These are phyloP conservation scores for Sporobolomyces pararoseus DNA, from an alignment of 768 basidiomycete species.

Conservation along the genomic window DNA sequence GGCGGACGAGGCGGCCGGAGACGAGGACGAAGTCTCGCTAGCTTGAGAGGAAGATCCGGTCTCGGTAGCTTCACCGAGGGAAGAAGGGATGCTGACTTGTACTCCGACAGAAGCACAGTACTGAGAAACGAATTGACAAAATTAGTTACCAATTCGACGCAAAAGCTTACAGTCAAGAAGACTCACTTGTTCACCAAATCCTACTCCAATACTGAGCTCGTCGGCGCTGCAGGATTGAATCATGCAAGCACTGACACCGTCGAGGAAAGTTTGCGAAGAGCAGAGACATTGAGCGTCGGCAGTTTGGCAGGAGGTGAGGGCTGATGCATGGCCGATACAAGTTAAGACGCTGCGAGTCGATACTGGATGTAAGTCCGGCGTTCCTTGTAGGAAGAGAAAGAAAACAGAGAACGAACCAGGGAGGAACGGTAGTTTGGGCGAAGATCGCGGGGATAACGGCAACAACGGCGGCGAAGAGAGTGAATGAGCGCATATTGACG, in stretches of 20 bases:
- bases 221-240: not conserved
- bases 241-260: slow-evolving; percentile 20
- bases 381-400: not conserved
- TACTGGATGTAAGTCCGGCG: not conserved
- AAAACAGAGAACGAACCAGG: slow-evolving; percentile 11
- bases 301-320: slow-evolving; percentile 15
- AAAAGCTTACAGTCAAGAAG: not conserved
- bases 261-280: slow-evolving; percentile 16
- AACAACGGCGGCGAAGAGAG: slow-evolving; percentile 22
- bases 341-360: slow-evolving; percentile 15
- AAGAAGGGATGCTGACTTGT: not conserved
- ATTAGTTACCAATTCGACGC: not conserved
- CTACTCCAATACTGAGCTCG: not conserved
- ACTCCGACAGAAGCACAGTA: slow-evolving; percentile 25
- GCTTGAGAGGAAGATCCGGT: not conserved
- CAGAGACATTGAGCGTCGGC: slow-evolving; percentile 30
- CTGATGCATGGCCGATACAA: slow-evolving; percentile 16
- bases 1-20: not conserved
- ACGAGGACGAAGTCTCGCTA: not conserved
- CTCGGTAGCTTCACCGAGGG: not conserved
- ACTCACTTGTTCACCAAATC: slow-evolving; percentile 27
- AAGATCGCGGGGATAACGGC: slow-evolving; percentile 19
- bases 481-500: slow-evolving; percentile 26
- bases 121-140: not conserved
- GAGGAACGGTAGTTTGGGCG: slow-evolving; percentile 16